phyloP scores from a whole-genome alignment of 306 rosid genomes.

The Quercus ilex region DNA sequence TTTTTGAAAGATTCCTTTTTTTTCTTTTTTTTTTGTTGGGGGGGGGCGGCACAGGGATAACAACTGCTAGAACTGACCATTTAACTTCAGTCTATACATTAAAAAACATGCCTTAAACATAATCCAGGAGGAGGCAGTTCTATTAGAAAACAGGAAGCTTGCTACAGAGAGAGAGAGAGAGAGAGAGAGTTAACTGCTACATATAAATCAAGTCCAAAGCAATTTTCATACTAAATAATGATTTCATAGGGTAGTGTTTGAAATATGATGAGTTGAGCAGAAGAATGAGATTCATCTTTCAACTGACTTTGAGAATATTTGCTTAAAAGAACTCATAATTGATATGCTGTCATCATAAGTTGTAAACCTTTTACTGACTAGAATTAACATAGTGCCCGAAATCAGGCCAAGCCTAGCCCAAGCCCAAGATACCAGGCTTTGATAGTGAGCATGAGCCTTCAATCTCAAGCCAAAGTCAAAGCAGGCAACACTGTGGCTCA shows the following conservation, averaged over 20 bases:
- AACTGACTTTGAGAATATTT: not conserved
- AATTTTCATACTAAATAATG: not conserved
- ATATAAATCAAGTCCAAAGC: not conserved
- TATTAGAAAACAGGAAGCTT: not conserved
- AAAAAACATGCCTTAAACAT: not conserved
- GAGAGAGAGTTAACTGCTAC: not conserved
- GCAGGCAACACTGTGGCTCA: not conserved
- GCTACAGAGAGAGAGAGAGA: not conserved
- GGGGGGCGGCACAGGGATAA: too few species aligned
- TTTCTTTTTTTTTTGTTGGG: too few species aligned
- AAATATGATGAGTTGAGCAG: not conserved
- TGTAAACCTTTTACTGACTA: not conserved
- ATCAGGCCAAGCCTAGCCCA: not conserved
- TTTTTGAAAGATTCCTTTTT: too few species aligned
- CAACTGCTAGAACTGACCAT: not conserved
- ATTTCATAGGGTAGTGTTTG: not conserved
- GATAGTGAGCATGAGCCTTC: constrained; percentile 3
- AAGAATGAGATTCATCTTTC: not conserved
- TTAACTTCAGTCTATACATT: not conserved
- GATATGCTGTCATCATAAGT: not conserved
- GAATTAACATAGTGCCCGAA: not conserved
- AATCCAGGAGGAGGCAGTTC: not conserved
- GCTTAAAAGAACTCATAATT: not conserved
- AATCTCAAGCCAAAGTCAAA: not conserved
- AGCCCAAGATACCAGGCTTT: not conserved